Evolutionary conservation across 2,329 filamentous ascomycete genomes (phyloP).

Genomic region (Claviceps arundinis): DNA sequence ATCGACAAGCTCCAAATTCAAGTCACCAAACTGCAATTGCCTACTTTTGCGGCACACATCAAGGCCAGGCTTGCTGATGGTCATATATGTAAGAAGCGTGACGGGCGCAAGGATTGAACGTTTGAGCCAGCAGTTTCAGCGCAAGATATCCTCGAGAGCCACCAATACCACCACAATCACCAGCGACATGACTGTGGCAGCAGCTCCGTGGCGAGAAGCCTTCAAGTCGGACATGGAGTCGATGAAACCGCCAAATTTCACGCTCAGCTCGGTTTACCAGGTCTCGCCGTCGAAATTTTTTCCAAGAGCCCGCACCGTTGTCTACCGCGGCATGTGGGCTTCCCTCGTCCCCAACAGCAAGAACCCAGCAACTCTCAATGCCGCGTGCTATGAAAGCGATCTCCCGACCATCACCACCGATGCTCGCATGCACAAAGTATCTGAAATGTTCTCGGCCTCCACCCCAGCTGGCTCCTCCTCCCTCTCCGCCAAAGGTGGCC

Average conservation of each 20-base stretch:
- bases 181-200: slow-evolving; percentile 6
- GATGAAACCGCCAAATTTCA: slow-evolving; percentile 36
- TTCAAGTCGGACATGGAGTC: slow-evolving; percentile 37
- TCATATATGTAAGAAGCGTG: neutral
- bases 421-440: slow-evolving; percentile 70
- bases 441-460: slow-evolving; percentile 47
- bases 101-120: neutral
- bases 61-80: neutral
- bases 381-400: slow-evolving; percentile 57
- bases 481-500: slow-evolving; percentile 45
- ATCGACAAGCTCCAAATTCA: no score
- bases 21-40: neutral
- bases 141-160: slow-evolving; percentile 13
- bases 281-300: slow-evolving; percentile 15
- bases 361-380: slow-evolving; percentile 62
- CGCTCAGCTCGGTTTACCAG: slow-evolving; percentile 36
- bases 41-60: neutral
- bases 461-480: slow-evolving; percentile 13
- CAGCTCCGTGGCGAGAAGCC: slow-evolving; percentile 39
- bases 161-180: neutral
- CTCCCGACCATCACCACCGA: slow-evolving; percentile 79
- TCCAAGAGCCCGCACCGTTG: slow-evolving; percentile 61
- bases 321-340: slow-evolving; percentile 77
- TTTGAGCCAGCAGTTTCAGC: slow-evolving; percentile 14
- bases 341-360: slow-evolving; percentile 56